Base-by-base conservation (phyloP, 2,329 filamentous ascomycete genomes). In the Scedosporium boydii region DNA sequence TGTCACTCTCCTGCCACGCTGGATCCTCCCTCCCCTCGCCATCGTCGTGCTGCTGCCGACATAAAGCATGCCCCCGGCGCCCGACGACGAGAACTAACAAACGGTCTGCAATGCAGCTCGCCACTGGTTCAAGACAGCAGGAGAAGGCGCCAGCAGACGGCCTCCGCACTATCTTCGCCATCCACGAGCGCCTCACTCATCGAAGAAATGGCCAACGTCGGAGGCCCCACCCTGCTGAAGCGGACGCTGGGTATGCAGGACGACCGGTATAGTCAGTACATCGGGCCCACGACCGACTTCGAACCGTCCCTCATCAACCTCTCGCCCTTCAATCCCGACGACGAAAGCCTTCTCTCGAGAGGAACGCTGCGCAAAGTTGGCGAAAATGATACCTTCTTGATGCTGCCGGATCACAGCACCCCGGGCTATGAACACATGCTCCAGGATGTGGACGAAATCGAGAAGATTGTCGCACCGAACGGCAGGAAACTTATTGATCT, bases 251-350 rank as follows among this genome's bases (percentile, higher is more conserved):
- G 90, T 64, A 80, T 95, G 67, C 90, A 93, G 72, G 79, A 84
- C 69, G 87, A 91, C 73, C 86, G 89, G 64, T 91, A 89, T 73
- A 91, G 89, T 75, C 88, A 91, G 74, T 91, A 93, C 70, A 90
- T 95, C 68, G 90, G 90, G 27, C 85, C 88, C 63, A 93, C 89
- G 59, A 92, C 90, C 59, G 89, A 92, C 69, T 91, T 93, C 70
- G 90, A 95, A 71, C 88, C 89, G 16, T 87, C 87, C n/a, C 80
- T 95, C 62, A 90, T 93, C 74, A 89, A 90, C 68, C 80, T 93
- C 23, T 92, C 89, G 23, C 82, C 86, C 5, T 93, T 93, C 73
- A 89, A 93, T 74, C 87, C 87, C 34, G 87, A 89, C 71, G 89
- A 93, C 77, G 90, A 93, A 76, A 92, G 88, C 70, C 82, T 89